Percentiles rank a stretch among this genome's conserved stretches.
These are phyloP conservation scores for Marasmius fiardii DNA, from an alignment of 1,284 basidiomycete genomes.

Conservation along the genomic window DNA sequence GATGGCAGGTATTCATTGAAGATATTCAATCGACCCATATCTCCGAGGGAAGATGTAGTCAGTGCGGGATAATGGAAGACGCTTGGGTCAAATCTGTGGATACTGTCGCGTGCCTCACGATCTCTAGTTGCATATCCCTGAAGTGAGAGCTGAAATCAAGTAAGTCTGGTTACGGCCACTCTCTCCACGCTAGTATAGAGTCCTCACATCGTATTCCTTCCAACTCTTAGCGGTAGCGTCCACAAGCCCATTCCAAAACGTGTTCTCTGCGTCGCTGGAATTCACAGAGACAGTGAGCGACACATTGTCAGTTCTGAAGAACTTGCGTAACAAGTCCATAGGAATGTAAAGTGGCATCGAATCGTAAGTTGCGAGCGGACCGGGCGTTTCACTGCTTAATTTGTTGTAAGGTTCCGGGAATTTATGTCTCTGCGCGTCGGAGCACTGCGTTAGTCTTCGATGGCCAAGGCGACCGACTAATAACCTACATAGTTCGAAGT, in stretches of 20 bases:
- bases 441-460: background rate
- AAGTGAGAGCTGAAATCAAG: background rate
- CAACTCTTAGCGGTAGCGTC: conserved; percentile 9
- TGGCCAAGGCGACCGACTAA: background rate
- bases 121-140: background rate
- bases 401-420: conserved; percentile 12
- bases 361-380: conserved; percentile 8
- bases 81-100: background rate
- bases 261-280: conserved; percentile 1
- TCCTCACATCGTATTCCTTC: conserved; percentile 12
- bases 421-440: conserved; percentile 9
- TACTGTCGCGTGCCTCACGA: background rate
- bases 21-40: conserved; percentile 8
- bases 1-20: conserved; percentile 6
- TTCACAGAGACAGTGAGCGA: conserved; percentile 6
- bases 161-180: no score
- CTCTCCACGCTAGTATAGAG: background rate
- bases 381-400: conserved; percentile 2
- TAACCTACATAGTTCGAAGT: conserved; percentile 13
- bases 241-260: conserved; percentile 14
- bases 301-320: background rate
- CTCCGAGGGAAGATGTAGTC: conserved; percentile 15
- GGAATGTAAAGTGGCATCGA: conserved; percentile 9
- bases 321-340: background rate
- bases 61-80: conserved; percentile 7